Percentiles rank a stretch among this genome's conserved stretches.
Conservation (phyloP, 805 yeast species). For the Pichia manshurica region DNA sequence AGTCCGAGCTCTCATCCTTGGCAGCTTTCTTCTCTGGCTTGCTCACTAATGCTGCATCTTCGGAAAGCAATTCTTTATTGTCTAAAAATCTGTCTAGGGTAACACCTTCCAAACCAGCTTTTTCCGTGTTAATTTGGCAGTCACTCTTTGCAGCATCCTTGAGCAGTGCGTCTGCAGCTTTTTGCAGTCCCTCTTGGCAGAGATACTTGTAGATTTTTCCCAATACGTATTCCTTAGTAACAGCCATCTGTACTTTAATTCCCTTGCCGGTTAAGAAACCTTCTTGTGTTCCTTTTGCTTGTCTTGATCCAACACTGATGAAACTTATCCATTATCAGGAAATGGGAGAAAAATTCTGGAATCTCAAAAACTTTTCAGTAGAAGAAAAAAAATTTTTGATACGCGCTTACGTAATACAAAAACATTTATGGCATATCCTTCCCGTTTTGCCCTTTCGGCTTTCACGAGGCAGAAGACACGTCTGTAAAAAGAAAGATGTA, state of each 20-base stretch:
- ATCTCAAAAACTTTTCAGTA: neutral
- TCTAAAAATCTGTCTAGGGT: constrained; percentile 2
- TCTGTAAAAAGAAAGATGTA: neutral
- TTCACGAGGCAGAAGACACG: too few species aligned
- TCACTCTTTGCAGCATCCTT: constrained; percentile 12
- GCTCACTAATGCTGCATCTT: neutral
- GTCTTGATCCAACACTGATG: neutral
- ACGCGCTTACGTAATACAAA: neutral
- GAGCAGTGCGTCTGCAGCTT: constrained; percentile 24
- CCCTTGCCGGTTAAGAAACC: too few species aligned
- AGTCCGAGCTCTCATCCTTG: constrained; percentile 14
- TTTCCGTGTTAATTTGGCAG: neutral
- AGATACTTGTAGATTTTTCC: constrained; percentile 23
- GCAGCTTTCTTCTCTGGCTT: neutral
- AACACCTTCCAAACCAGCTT: constrained; percentile 13
- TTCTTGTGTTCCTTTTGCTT: neutral
- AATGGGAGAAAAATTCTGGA: neutral
- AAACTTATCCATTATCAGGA: neutral
- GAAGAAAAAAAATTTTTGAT: neutral
- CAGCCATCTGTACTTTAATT: constrained; percentile 16
- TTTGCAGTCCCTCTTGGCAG: constrained; percentile 20
- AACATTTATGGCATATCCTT: neutral
- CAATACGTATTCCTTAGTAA: constrained; percentile 17
- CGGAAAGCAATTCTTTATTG: neutral
- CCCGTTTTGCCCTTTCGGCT: neutral